Conservation (phyloP, 768 basidiomycete species). For the Rhodosporidiobolus odoratus region DNA sequence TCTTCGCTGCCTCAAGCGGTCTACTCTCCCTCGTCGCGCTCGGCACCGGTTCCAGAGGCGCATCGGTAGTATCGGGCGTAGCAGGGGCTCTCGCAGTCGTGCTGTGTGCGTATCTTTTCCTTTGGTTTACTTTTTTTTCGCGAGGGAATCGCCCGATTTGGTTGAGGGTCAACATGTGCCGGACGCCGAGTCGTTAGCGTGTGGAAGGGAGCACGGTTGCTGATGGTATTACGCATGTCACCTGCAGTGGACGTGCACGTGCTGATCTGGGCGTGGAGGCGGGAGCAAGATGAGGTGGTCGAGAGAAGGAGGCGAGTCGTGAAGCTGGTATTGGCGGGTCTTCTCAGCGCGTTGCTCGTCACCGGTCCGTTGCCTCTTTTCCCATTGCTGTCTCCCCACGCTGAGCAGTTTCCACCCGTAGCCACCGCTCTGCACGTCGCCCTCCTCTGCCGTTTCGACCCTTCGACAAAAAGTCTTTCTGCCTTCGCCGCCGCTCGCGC, state of each 20-base stretch:
- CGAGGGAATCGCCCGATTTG: no score
- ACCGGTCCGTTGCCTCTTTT: neutral
- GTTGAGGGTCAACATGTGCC: no score
- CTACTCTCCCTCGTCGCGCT: conserved; percentile 14
- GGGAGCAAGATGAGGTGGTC: neutral
- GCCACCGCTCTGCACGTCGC: conserved; percentile 15
- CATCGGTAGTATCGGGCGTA: neutral
- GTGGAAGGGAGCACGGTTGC: no score
- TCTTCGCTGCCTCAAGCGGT: neutral
- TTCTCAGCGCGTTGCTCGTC: neutral
- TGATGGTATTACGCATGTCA: neutral
- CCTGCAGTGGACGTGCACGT: neutral
- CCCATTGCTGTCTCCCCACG: no score
- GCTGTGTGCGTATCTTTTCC: neutral
- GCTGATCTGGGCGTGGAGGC: neutral
- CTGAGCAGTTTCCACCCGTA: neutral
- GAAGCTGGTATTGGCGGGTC: neutral
- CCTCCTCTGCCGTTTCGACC: neutral
- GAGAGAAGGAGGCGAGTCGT: neutral
- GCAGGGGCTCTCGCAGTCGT: neutral
- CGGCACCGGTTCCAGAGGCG: neutral
- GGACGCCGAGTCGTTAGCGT: no score
- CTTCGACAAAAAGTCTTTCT: neutral
- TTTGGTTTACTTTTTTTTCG: no score
- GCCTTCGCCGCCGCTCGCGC: neutral